phyloP scores from a whole-genome alignment of 306 rosid genomes.

The Albizia julibrissin region DNA sequence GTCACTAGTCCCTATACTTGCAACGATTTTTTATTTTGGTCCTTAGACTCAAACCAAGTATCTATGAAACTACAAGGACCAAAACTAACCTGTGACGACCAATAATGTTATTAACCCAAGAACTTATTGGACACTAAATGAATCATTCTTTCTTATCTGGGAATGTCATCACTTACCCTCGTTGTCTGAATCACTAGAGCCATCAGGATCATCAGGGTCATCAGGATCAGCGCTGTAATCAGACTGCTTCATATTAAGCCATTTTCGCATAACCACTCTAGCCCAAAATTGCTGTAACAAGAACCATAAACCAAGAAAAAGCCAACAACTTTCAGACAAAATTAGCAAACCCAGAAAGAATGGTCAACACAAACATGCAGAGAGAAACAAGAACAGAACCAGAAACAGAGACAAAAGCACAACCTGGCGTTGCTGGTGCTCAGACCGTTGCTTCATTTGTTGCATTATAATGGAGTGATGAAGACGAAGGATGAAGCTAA shows the following conservation, averaged over 20 bases:
- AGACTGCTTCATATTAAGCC: slow-evolving; percentile 83
- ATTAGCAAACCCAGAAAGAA: slow-evolving; percentile 21
- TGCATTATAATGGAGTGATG: slow-evolving; percentile 17
- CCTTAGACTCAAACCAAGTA: too few species aligned
- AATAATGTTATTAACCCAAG: not conserved
- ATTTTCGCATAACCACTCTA: slow-evolving; percentile 73
- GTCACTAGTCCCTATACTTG: too few species aligned
- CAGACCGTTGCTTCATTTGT: slow-evolving; percentile 57
- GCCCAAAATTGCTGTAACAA: slow-evolving; percentile 91
- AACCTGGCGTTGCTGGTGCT: slow-evolving; percentile 56
- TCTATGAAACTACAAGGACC: too few species aligned
- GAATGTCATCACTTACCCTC: slow-evolving; percentile 42
- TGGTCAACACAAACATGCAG: not conserved
- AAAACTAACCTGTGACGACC: too few species aligned
- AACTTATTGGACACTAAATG: not conserved
- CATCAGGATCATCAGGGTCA: slow-evolving; percentile 41
- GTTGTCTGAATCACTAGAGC: slow-evolving; percentile 45
- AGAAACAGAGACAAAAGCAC: not conserved
- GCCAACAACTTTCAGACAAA: slow-evolving; percentile 52
- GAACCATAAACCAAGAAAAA: slow-evolving; percentile 41
- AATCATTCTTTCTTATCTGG: not conserved
- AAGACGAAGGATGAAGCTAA: slow-evolving; percentile 7
- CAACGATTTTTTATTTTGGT: too few species aligned
- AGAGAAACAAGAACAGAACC: slow-evolving; percentile 3
- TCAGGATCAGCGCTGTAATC: slow-evolving; percentile 89